These are phyloP conservation scores for Irpex lacteus DNA, from an alignment of 1,284 basidiomycete genomes.

Conservation along the genomic window DNA sequence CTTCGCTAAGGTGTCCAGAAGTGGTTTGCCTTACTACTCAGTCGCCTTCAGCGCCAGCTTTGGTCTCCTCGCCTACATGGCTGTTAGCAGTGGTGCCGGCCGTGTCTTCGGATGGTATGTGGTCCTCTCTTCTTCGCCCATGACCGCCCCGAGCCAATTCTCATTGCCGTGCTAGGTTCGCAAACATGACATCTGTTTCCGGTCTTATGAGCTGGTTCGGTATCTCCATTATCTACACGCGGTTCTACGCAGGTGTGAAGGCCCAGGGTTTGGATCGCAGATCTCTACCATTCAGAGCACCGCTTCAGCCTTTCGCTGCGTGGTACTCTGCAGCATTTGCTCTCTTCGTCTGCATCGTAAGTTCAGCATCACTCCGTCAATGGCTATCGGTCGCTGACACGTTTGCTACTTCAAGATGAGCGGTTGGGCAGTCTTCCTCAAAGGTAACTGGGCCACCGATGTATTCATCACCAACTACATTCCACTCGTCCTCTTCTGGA, in stretches of 20 bases:
- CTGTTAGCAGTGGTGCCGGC: slow-evolving; percentile 56
- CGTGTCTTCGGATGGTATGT: slow-evolving; percentile 54
- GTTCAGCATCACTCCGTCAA: slow-evolving; percentile 26
- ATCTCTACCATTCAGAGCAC: slow-evolving; percentile 63
- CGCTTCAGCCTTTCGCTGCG: slow-evolving; percentile 69
- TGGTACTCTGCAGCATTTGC: slow-evolving; percentile 60
- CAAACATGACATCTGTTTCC: slow-evolving; percentile 67
- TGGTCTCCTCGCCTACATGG: slow-evolving; percentile 69
- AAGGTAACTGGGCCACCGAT: slow-evolving; percentile 54
- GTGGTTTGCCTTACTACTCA: slow-evolving; percentile 76
- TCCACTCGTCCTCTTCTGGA: slow-evolving; percentile 69
- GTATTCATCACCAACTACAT: slow-evolving; percentile 80
- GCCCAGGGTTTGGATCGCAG: slow-evolving; percentile 70
- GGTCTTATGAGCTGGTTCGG: slow-evolving; percentile 84
- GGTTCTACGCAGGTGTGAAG: slow-evolving; percentile 76
- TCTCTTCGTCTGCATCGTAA: slow-evolving; percentile 65
- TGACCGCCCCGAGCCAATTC: neutral
- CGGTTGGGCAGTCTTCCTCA: slow-evolving; percentile 76
- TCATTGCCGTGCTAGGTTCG: slow-evolving; percentile 49
- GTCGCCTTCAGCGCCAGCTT: slow-evolving; percentile 71
- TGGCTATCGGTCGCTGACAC: too few species aligned
- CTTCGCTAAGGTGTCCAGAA: slow-evolving; percentile 65
- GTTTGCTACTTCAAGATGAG: slow-evolving; percentile 44
- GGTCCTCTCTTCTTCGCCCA: neutral
- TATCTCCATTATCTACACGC: slow-evolving; percentile 76